Evolutionary conservation across 352 stramenopile species (phyloP).

Genomic region (Globisporangium irregulare): DNA sequence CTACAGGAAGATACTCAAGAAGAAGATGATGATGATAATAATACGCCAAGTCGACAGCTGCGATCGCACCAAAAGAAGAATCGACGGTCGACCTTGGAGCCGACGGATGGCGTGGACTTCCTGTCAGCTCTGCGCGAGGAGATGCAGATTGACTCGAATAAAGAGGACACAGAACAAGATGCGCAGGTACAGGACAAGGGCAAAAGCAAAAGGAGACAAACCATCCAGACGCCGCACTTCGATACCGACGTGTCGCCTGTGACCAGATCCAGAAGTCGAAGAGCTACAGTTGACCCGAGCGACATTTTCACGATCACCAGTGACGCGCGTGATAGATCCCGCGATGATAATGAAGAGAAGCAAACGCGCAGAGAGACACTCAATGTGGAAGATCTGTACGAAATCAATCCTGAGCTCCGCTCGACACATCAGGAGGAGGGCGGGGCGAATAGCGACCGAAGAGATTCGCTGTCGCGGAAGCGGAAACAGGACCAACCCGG

Average conservation of each 20-base stretch:
- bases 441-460: slow-evolving; percentile 3
- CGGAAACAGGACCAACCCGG: slow-evolving; percentile 19
- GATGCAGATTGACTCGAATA: neutral
- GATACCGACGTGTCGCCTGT: slow-evolving; percentile 20
- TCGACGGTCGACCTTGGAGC: slow-evolving; percentile 53
- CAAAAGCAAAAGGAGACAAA: slow-evolving; percentile 9
- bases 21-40: slow-evolving; percentile 9
- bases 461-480: slow-evolving; percentile 25
- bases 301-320: slow-evolving; percentile 34
- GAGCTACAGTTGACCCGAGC: slow-evolving; percentile 50
- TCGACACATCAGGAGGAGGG: neutral
- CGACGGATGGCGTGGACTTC: slow-evolving; percentile 39
- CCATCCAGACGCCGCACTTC: neutral
- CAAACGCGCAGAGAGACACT: slow-evolving; percentile 53
- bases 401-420: slow-evolving; percentile 29
- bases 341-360: slow-evolving; percentile 11
- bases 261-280: slow-evolving; percentile 26
- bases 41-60: slow-evolving; percentile 1
- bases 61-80: slow-evolving; percentile 13
- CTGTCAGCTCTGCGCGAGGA: slow-evolving; percentile 35
- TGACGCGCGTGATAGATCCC: slow-evolving; percentile 1
- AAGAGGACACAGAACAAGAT: slow-evolving; percentile 10
- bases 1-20: slow-evolving; percentile 16
- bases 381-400: slow-evolving; percentile 42
- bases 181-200: slow-evolving; percentile 1